phyloP scores from a whole-genome alignment of 73 alveolate species.

The Uronychia binucleata region DNA sequence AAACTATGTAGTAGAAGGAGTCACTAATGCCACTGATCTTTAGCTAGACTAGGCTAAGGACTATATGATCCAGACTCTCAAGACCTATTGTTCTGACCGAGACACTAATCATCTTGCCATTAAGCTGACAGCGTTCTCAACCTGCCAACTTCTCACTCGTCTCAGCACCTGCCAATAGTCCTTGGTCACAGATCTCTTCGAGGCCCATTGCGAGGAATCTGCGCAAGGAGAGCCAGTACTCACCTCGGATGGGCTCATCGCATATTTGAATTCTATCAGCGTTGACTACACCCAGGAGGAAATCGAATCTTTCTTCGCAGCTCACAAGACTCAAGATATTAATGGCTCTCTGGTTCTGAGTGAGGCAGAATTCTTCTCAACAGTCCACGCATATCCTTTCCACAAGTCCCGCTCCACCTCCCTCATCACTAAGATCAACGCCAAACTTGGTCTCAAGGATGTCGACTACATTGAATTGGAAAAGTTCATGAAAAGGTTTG shows the following conservation, averaged over 20 bases:
- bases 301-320: background rate
- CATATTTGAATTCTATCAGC: background rate
- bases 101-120: constrained; percentile 52
- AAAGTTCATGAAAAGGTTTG: constrained; percentile 25
- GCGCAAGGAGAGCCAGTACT: background rate
- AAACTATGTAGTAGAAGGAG: constrained; percentile 57
- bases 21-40: constrained; percentile 34
- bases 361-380: constrained; percentile 19
- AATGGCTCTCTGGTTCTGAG: constrained; percentile 7
- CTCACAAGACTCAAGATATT: background rate
- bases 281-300: constrained; percentile 10
- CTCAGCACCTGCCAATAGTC: background rate
- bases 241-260: constrained; percentile 6
- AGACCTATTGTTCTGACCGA: constrained; percentile 5
- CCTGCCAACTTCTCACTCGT: constrained; percentile 1
- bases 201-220: background rate
- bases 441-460: constrained; percentile 14
- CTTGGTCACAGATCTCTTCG: background rate
- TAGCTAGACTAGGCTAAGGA: constrained; percentile 18
- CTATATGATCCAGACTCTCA: constrained; percentile 41
- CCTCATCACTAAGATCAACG: background rate
- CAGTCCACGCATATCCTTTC: constrained; percentile 29
- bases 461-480: constrained; percentile 19
- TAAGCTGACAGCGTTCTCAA: constrained; percentile 52
- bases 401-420: background rate